phyloP scores from a whole-genome alignment of 2,329 filamentous ascomycete genomes.

The Triangularia setosa region DNA sequence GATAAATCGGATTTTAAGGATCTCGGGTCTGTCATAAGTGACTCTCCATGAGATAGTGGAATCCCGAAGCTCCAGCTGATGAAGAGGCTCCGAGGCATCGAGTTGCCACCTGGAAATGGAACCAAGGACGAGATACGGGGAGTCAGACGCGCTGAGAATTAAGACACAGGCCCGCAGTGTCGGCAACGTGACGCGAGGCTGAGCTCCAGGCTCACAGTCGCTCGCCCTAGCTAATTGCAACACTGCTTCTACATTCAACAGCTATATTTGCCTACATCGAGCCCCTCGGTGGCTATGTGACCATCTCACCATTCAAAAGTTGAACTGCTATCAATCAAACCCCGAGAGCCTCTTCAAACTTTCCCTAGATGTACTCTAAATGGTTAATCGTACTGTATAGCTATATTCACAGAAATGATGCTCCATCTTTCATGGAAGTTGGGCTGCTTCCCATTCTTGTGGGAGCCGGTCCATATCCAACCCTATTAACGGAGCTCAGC shows the following conservation, averaged over 20 bases:
- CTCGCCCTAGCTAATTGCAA: neutral
- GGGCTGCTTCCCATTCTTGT: no score
- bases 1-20: neutral
- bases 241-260: neutral
- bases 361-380: no score
- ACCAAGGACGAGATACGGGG: neutral
- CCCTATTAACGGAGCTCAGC: neutral
- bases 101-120: neutral
- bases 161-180: conserved; percentile 4
- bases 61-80: neutral
- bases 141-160: conserved; percentile 8
- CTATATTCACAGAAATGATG: no score
- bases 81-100: neutral
- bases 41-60: neutral
- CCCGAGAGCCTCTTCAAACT: no score
- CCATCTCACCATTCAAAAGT: neutral
- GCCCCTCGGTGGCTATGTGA: no score
- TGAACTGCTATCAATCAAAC: no score
- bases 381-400: no score
- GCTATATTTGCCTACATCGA: neutral
- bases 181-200: neutral
- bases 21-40: neutral
- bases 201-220: neutral
- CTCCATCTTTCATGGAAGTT: neutral
- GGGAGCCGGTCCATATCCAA: neutral